Conservation (phyloP, 208 protist genomes). For the Leptomonas seymouri region DNA sequence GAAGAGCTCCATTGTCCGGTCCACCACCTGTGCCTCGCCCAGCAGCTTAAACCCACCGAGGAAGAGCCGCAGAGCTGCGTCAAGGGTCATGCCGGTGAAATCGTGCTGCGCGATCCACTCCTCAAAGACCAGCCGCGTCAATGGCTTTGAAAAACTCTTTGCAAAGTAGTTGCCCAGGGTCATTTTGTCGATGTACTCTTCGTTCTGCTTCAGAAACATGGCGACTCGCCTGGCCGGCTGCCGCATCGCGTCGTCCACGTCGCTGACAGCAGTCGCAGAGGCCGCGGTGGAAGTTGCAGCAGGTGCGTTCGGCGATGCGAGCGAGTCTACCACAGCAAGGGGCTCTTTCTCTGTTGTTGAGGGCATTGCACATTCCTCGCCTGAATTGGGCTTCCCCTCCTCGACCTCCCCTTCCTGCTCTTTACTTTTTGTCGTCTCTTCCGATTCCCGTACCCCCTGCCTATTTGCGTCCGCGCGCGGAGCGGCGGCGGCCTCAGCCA, state of each 20-base stretch:
- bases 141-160: constrained; percentile 64
- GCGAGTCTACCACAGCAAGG: neutral
- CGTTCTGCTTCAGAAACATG: constrained; percentile 62
- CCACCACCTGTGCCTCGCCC: constrained; percentile 84
- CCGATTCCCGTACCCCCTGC: neutral
- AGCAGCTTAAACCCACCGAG: constrained; percentile 87
- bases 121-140: constrained; percentile 64
- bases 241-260: constrained; percentile 32
- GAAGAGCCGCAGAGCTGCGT: constrained; percentile 83
- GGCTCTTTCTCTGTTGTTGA: neutral
- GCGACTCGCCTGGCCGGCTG: constrained; percentile 41
- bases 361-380: neutral
- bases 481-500: neutral
- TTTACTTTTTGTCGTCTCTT: neutral
- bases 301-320: neutral
- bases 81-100: constrained; percentile 71
- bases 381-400: neutral
- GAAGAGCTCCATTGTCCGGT: constrained; percentile 91
- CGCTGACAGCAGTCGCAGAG: constrained; percentile 3
- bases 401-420: neutral
- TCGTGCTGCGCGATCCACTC: constrained; percentile 84
- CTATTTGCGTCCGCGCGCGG: neutral
- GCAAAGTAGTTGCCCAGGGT: constrained; percentile 87
- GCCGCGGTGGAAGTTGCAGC: neutral
- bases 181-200: constrained; percentile 80